Percentiles rank a stretch among this genome's conserved stretches.
These are phyloP conservation scores for Kluyveromyces marxianus DNA, from an alignment of 1,139 yeast genomes.

Conservation along the genomic window DNA sequence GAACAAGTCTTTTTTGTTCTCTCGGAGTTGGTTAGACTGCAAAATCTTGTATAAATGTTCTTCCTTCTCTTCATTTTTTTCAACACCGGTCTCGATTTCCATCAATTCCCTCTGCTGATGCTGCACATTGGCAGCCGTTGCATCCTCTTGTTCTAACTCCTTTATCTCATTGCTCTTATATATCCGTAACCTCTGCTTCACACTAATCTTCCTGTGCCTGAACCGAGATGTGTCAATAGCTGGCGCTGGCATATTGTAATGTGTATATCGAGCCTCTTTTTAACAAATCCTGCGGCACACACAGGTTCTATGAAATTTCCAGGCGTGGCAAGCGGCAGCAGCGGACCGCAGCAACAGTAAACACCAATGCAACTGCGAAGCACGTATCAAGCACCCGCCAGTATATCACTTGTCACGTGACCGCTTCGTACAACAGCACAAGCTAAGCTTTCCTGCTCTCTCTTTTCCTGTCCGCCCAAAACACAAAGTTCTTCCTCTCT, in stretches of 20 bases:
- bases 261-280: not conserved
- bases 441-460: too few relatives aligned
- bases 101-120: slow-evolving; percentile 69
- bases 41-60: slow-evolving; percentile 86
- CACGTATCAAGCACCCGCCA: too few relatives aligned
- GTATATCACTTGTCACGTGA: too few relatives aligned
- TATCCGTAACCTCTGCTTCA: slow-evolving; percentile 80
- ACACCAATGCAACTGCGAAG: too few relatives aligned
- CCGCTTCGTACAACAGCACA: too few relatives aligned
- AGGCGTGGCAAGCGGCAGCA: too few relatives aligned
- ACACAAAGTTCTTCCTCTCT: too few relatives aligned
- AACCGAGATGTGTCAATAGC: slow-evolving; percentile 39
- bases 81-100: slow-evolving; percentile 95
- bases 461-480: too few relatives aligned
- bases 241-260: slow-evolving; percentile 6
- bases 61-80: slow-evolving; percentile 95
- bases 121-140: slow-evolving; percentile 8
- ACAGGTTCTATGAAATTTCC: not conserved
- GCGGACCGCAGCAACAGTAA: too few relatives aligned
- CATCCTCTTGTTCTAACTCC: slow-evolving; percentile 63
- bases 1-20: slow-evolving; percentile 51
- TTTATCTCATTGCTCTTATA: slow-evolving; percentile 75
- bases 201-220: slow-evolving; percentile 86
- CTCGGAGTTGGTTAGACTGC: slow-evolving; percentile 26
- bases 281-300: not conserved